Evolutionary conservation across 768 basidiomycete species (phyloP), one percentile per base, ranked within the genome.

Genomic region (Leccinum barrowsii): DNA sequence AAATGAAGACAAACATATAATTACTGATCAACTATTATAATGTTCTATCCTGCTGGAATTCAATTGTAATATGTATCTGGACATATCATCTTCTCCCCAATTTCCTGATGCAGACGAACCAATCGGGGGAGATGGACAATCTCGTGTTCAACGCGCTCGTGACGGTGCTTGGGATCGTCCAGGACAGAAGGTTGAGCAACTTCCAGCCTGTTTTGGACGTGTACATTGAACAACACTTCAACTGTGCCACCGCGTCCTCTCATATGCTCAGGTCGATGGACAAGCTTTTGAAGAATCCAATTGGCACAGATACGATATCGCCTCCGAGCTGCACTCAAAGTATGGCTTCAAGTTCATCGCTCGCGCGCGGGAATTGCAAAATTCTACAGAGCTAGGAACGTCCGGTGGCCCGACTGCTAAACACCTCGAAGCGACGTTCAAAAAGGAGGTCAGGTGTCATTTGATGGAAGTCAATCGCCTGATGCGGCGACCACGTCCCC

Each of bases 301-400:
- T 86, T 0, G 82, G 85, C 21, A 75, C 78, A 7, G 90, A 92
- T 28, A 84, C 82, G 3, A 92, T 89, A 0, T 86, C 89, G 21
- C 82, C 84, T 5, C 56, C 86, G 95, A 34, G 86, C 92, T 12
- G 90, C 94, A 12, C 78, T 98, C 59, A 98, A 98, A 72, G 96
- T 98, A 34, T 96, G 94, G 94, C 90, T 92, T 98, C 84, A 92
- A 91, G 70, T 92, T 98, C 74, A 90, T 97, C 66, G 85, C 90
- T 15, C 83, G 91, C 22, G 88, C 94, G 2, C 80, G 94, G 35
- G 92, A 94, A 66, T 71, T 96, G 48, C 94, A 96, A 71, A 92
- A 92, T 70, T 77, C 80, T 5, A 88, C 87, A 67, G 92, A 94
- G 59, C 70, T 87, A 22, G 87, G 87, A 1, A 86, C 91, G 77